Percentiles rank a stretch among this genome's conserved stretches.
phyloP scores from a whole-genome alignment of 768 basidiomycete species.

The Suillus luteus region DNA sequence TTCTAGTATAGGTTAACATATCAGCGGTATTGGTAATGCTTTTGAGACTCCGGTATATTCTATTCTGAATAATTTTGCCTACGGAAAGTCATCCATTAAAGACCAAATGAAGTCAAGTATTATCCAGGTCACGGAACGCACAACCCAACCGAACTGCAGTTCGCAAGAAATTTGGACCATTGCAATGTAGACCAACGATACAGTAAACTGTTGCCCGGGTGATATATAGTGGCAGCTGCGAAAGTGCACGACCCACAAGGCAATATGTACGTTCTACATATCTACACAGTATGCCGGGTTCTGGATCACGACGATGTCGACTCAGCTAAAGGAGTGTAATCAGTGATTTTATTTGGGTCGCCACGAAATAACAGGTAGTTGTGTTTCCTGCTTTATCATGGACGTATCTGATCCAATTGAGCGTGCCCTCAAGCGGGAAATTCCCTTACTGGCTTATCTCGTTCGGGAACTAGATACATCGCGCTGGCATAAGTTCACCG shows the following conservation, averaged over 20 bases:
- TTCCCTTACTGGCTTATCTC: neutral
- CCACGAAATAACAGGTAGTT: neutral
- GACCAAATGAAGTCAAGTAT: neutral
- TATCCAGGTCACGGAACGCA: neutral
- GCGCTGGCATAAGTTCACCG: neutral
- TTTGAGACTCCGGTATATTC: too few species aligned
- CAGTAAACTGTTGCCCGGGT: neutral
- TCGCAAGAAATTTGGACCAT: neutral
- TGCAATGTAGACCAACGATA: neutral
- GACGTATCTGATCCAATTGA: neutral
- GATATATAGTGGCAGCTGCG: neutral
- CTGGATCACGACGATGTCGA: neutral
- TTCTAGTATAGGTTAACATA: too few species aligned
- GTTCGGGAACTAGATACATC: neutral
- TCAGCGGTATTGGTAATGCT: too few species aligned
- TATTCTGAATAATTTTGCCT: too few species aligned
- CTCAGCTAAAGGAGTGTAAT: neutral
- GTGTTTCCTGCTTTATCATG: neutral
- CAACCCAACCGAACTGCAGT: neutral
- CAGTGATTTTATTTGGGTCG: neutral
- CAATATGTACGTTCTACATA: neutral
- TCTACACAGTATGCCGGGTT: neutral
- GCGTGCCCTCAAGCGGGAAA: neutral
- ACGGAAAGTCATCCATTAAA: too few species aligned
- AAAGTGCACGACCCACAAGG: conserved; percentile 2